A percentile compares a stretch with the other conserved stretches of the same genome.
Evolutionary conservation across 768 basidiomycete species (phyloP).

Genomic region (Boletus insuetus): DNA sequence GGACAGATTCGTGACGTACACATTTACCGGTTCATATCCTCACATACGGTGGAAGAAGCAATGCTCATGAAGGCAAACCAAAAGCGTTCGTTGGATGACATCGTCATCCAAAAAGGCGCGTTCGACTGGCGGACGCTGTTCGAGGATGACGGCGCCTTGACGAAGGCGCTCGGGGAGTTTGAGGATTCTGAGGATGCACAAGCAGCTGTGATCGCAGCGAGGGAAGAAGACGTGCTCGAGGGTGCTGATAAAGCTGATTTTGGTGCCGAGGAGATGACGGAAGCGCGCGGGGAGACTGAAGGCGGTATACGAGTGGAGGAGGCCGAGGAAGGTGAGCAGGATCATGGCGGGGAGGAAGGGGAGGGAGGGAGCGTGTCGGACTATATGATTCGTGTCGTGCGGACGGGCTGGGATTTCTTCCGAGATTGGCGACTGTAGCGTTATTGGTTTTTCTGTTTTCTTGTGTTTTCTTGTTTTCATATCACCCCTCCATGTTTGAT

Average conservation of each 20-base stretch:
- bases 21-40: constrained; percentile 91
- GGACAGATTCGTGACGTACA: constrained; percentile 96
- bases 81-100: constrained; percentile 84
- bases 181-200: constrained; percentile 87
- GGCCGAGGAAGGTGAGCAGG: constrained; percentile 38
- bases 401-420: constrained; percentile 66
- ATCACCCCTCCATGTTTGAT: constrained; percentile 1
- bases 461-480: neutral
- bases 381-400: constrained; percentile 76
- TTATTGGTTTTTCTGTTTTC: constrained; percentile 1
- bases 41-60: constrained; percentile 91
- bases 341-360: constrained; percentile 37
- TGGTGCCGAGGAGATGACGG: constrained; percentile 42
- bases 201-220: constrained; percentile 75
- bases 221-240: constrained; percentile 67
- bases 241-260: constrained; percentile 84
- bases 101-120: constrained; percentile 91
- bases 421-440: constrained; percentile 61
- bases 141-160: constrained; percentile 57
- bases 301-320: constrained; percentile 31
- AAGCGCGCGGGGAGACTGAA: constrained; percentile 28
- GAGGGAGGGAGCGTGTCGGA: constrained; percentile 78
- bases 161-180: constrained; percentile 75
- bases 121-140: constrained; percentile 93
- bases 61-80: constrained; percentile 98